A percentile compares a stretch with the other conserved stretches of the same genome.
Conservation (phyloP, 257 asterid species). For the Marsdenia floribunda region DNA sequence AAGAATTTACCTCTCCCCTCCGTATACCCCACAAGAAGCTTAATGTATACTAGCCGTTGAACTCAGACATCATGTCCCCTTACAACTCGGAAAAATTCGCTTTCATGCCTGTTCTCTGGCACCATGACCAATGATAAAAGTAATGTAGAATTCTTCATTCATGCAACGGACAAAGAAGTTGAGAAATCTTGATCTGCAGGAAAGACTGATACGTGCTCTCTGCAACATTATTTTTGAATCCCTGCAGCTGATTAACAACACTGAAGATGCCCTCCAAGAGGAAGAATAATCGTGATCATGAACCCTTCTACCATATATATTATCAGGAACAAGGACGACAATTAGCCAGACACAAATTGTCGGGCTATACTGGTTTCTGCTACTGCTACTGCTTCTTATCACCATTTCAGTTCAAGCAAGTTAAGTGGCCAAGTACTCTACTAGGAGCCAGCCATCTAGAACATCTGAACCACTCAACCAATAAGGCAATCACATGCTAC, state of each 20-base stretch:
- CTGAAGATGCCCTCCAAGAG: not conserved
- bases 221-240: not conserved
- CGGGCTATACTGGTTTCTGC: not conserved
- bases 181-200: not conserved
- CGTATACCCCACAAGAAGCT: not conserved
- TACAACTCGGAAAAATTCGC: too few relatives aligned
- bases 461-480: not conserved
- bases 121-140: not conserved
- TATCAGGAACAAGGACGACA: not conserved
- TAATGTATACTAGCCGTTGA: not conserved
- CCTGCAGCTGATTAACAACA: not conserved
- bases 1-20: not conserved
- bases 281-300: not conserved
- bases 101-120: not conserved
- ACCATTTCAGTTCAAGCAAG: not conserved
- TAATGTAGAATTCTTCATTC: not conserved
- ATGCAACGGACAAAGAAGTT: not conserved
- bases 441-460: not conserved
- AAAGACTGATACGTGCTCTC: not conserved
- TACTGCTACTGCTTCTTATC: too few relatives aligned
- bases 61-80: not conserved
- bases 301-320: not conserved
- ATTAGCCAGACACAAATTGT: not conserved
- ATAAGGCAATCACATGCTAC: not conserved
- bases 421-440: not conserved